Conservation (phyloP, 1,139 yeast genomes). For the Suhomyces bolitotheri region DNA sequence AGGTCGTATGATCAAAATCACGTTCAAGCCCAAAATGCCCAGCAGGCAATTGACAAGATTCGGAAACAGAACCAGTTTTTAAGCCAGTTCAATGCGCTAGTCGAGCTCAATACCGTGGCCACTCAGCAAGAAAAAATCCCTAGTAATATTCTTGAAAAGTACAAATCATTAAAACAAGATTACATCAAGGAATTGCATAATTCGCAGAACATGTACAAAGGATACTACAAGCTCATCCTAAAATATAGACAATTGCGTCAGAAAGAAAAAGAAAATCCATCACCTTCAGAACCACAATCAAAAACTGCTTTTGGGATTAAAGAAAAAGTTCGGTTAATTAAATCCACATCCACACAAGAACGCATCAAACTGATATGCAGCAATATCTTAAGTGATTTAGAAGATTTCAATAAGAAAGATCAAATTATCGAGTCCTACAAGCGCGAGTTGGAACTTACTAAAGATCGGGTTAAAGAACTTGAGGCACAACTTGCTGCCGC, state of each 20-base stretch:
- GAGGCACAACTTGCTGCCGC: slow-evolving; percentile 1
- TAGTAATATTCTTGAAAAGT: slow-evolving; percentile 21
- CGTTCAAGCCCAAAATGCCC: not conserved
- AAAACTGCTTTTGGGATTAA: slow-evolving; percentile 15
- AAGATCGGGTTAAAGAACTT: slow-evolving; percentile 1
- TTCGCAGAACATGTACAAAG: slow-evolving; percentile 33
- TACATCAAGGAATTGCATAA: slow-evolving; percentile 33
- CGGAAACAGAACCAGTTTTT: slow-evolving; percentile 25
- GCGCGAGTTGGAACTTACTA: slow-evolving; percentile 1
- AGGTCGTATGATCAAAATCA: not conserved
- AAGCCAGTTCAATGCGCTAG: slow-evolving; percentile 22
- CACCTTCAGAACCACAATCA: not conserved
- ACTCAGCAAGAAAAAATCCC: slow-evolving; percentile 17
- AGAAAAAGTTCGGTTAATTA: slow-evolving; percentile 27
- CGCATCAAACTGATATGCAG: slow-evolving; percentile 26
- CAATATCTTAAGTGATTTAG: slow-evolving; percentile 25
- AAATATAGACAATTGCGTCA: slow-evolving; percentile 43
- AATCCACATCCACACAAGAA: slow-evolving; percentile 24
- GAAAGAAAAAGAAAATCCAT: slow-evolving; percentile 6
- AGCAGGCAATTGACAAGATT: slow-evolving; percentile 17
- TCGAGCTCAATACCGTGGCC: slow-evolving; percentile 19
- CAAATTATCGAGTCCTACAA: slow-evolving; percentile 12
- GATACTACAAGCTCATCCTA: slow-evolving; percentile 41
- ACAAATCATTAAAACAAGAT: slow-evolving; percentile 33
- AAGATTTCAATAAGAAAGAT: slow-evolving; percentile 19